Evolutionary conservation across 2,329 filamentous ascomycete genomes (phyloP), one percentile per base, ranked within the genome.

Genomic region (Diplodia mutila): DNA sequence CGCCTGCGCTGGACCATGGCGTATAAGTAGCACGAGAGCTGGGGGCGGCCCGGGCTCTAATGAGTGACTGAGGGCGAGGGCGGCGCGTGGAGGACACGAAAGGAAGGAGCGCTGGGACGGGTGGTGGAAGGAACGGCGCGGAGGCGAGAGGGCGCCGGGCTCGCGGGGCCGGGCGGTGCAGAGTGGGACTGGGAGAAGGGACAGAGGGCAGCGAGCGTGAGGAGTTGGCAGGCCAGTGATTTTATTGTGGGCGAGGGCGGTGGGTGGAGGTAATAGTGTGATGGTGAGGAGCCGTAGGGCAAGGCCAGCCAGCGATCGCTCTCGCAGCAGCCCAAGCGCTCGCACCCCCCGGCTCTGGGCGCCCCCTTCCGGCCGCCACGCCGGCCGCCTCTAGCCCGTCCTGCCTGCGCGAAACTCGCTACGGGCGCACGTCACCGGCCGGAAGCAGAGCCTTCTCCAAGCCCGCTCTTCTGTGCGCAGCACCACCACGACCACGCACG

Each of bases 1-100:
- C 73, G 70, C 65, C 73, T 74, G 72, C 75, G 77, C 74, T 78
- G 69, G 48, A 67, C 66, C 66, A 67, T 67, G 66, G 65, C 66
- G 57, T 29, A 55, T 46, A 39, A 18, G 49, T 37, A 53, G 49
- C 25, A 53, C 48, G 34, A 64, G 66, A 53, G 59, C 34, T 54
- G 49, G 29, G 27, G 21, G 29, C 23, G 23, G 65, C 54, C 52
- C 64, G 39, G 64, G 51, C 53, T 59, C 23, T 23, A 53, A 66
- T 49, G 64, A 57, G 52, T 25, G 64, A 65, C 63, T 55, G 57
- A 46, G 57, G 57, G 59, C 59, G 59, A 63, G 59, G 49, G 42
- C 39, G 48, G 51, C 34, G n/a, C 29, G 51, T 46, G 51, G 51
- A 18, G 51, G 48, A 42, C 7, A 11, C 48, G 29, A 25, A 39